Percentiles rank a stretch among this genome's conserved stretches.
Evolutionary conservation across 176 grass and related monocot species (phyloP).

Genomic region (Cenchrus fungigraminus): DNA sequence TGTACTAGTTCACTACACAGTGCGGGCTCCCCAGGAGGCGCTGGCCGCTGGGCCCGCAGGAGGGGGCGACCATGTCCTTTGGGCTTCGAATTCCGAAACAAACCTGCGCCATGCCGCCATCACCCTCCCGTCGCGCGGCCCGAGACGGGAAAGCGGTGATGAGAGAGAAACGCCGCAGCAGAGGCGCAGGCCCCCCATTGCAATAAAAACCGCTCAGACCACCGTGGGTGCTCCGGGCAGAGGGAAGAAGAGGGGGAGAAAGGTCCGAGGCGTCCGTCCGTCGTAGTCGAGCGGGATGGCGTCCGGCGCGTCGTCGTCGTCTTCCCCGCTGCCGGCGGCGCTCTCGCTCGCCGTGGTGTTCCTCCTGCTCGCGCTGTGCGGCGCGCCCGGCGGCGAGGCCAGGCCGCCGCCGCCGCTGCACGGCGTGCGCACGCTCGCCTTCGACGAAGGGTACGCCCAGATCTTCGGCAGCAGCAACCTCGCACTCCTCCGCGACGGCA

Average conservation of each 20-base stretch:
- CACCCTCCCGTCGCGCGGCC: conserved; percentile 16
- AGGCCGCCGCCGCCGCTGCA: conserved; percentile 37
- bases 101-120: not conserved
- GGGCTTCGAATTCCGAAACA: conserved; percentile 42
- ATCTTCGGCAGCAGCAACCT: conserved; percentile 84
- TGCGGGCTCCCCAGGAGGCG: too few relatives aligned
- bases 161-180: not conserved
- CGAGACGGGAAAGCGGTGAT: conserved; percentile 23
- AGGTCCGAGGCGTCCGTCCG: not conserved
- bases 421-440: conserved; percentile 55
- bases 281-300: conserved; percentile 4
- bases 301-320: conserved; percentile 15
- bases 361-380: not conserved
- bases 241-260: not conserved
- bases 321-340: not conserved
- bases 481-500: conserved; percentile 64
- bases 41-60: not conserved
- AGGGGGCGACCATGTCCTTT: conserved; percentile 11
- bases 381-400: conserved; percentile 7
- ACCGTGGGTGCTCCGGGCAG: not conserved
- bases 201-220: conserved; percentile 43
- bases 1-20: too few relatives aligned
- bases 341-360: not conserved
- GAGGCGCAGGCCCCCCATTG: not conserved
- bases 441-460: conserved; percentile 82